Conservation (phyloP, 1,284 basidiomycete species). For the Rhizoctonia solani region DNA sequence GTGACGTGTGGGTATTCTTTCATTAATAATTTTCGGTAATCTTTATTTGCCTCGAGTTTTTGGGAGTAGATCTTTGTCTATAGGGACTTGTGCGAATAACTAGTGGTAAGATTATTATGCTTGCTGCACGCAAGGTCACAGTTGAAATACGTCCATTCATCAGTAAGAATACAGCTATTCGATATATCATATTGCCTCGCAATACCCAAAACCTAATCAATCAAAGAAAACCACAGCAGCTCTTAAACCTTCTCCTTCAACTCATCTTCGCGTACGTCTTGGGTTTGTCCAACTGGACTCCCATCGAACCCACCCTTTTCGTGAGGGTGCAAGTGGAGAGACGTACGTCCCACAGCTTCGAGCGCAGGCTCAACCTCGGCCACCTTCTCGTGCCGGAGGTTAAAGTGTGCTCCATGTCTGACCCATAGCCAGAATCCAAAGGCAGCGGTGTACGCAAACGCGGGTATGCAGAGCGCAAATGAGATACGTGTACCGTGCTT, state of each 20-base stretch:
- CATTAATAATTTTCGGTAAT: too few relatives aligned
- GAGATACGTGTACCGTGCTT: constrained; percentile 44
- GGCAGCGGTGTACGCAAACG: constrained; percentile 46
- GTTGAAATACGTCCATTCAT: too few relatives aligned
- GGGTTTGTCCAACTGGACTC: background rate
- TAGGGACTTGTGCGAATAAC: too few relatives aligned
- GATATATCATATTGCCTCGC: background rate
- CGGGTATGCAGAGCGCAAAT: constrained; percentile 47
- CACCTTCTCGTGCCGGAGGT: constrained; percentile 4
- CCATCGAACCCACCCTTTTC: background rate
- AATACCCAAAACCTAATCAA: background rate
- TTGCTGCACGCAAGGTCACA: too few relatives aligned
- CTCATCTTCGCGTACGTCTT: constrained; percentile 17
- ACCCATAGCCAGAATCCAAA: constrained; percentile 46
- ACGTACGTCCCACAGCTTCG: constrained; percentile 9
- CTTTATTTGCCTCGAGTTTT: too few relatives aligned
- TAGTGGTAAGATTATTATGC: too few relatives aligned
- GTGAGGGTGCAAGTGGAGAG: background rate
- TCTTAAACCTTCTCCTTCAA: constrained; percentile 25
- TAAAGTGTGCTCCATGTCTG: constrained; percentile 38
- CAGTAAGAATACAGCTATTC: background rate
- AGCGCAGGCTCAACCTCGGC: constrained; percentile 11
- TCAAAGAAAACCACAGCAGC: background rate
- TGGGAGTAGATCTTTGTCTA: too few relatives aligned
- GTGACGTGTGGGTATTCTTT: too few relatives aligned